Conservation (phyloP, 2,329 filamentous ascomycete species). For the Cladosporium sp. region DNA sequence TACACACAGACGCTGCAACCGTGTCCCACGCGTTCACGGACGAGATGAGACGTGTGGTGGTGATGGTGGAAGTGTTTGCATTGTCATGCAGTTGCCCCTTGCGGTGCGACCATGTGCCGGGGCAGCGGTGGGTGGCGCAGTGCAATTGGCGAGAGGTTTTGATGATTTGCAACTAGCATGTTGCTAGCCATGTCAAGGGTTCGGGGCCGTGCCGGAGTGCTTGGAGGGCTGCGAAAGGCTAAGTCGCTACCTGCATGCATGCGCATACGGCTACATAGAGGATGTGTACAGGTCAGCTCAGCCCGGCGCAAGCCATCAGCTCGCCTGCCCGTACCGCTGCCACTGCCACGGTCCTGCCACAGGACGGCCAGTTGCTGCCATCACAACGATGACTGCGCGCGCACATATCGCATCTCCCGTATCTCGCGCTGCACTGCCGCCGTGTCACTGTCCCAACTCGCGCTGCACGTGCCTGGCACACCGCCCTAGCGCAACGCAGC, state of each 20-base stretch:
- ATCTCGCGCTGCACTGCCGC: too few species aligned
- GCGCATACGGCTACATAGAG: too few species aligned
- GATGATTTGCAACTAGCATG: neutral
- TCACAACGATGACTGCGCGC: neutral
- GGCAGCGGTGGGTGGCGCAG: neutral
- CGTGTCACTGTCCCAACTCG: neutral
- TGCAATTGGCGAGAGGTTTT: neutral
- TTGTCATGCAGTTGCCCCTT: neutral
- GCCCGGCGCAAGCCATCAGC: neutral
- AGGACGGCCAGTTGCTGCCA: neutral
- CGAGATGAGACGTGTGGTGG: too few species aligned
- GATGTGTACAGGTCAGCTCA: neutral
- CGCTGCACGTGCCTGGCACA: neutral
- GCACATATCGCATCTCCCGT: too few species aligned
- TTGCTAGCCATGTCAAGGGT: neutral
- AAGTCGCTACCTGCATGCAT: too few species aligned
- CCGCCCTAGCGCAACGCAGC: neutral
- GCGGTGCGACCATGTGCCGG: neutral
- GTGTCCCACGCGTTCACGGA: too few species aligned
- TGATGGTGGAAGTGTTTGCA: neutral
- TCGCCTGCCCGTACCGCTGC: neutral
- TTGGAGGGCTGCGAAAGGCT: too few species aligned
- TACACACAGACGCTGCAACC: too few species aligned
- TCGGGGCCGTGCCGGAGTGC: neutral
- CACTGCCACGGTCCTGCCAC: neutral